These are phyloP conservation scores for Ogataea haglerorum DNA, from an alignment of 805 yeast genomes.

Conservation along the genomic window DNA sequence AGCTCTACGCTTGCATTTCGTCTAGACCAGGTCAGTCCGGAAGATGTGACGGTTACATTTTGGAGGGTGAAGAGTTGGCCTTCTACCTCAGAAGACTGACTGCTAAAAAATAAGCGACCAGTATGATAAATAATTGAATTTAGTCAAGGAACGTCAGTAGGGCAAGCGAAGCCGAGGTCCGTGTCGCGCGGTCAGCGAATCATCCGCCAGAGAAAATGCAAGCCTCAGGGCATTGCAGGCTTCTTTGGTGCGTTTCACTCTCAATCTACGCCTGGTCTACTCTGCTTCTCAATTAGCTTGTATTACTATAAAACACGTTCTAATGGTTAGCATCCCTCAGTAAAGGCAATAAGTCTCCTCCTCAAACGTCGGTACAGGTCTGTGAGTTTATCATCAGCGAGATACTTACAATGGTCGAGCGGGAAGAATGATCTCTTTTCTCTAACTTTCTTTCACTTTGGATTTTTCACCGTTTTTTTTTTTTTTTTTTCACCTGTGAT, in stretches of 20 bases:
- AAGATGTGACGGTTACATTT: slow-evolving; percentile 99
- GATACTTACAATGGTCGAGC: slow-evolving; percentile 6
- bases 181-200: too few relatives aligned
- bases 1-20: slow-evolving; percentile 96
- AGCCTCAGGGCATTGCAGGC: too few relatives aligned
- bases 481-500: slow-evolving; percentile 1
- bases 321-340: slow-evolving; percentile 10
- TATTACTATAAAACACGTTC: background rate
- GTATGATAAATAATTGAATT: slow-evolving; percentile 5
- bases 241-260: background rate
- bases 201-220: too few relatives aligned
- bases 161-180: too few relatives aligned
- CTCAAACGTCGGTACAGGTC: slow-evolving; percentile 11
- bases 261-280: background rate
- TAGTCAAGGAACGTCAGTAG: slow-evolving; percentile 12
- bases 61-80: slow-evolving; percentile 99
- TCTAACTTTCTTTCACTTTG: background rate
- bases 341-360: slow-evolving; percentile 10
- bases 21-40: slow-evolving; percentile 99
- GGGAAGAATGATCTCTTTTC: background rate
- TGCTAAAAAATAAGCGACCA: slow-evolving; percentile 83
- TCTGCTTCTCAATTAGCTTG: background rate
- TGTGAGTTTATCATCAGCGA: slow-evolving; percentile 11
- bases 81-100: slow-evolving; percentile 99
- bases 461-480: background rate